Base-by-base conservation (phyloP, 2,329 filamentous ascomycete genomes). In the Cercospora canescens region DNA sequence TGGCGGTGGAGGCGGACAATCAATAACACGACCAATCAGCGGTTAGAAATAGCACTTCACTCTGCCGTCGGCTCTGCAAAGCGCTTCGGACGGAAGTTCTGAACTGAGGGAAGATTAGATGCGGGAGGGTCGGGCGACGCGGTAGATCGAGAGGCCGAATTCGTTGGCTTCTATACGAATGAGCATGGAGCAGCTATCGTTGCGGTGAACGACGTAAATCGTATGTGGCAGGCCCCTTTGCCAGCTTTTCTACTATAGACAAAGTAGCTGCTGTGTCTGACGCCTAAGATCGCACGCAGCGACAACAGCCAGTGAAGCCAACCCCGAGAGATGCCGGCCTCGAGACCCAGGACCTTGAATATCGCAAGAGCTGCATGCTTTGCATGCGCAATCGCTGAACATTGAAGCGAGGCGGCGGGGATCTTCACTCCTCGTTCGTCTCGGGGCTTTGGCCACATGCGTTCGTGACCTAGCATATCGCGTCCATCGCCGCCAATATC, bases 1-100 rank as follows among this genome's bases (percentile, higher is more conserved):
- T 60, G 57, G 57, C 57, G 26, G 37, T 30, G 37, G 35, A 60
- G 57, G 57, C 37, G 37, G 32, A 48, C 24, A 60, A 60, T 45
- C 57, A 45, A 28, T 6, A n/a, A 14, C 26, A n/a, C 7, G 37
- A 26, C 57, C 57, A 60, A 60, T 60, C 45, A 50, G 45, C 21
- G 2, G 16, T 24, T 12, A 50, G 45, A 50, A 50, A 28, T 2
- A 50, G 21, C 5, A 50, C 45, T 50, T 50, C 45, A 28, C 45
- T 50, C 45, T 16, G 45, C 45, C 12, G 45, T 24, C 24, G 11
- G 45, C 14, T n/a, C 45, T 50, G 45, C 45, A 50, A 50, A 50
- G 45, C 45, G 45, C 45, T 50, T 50, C 21, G 45, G 24, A 28
- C 45, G 45, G 45, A 24, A n/a, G 12, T 35, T 35, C 32, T 11